Conservation (phyloP, 768 basidiomycete species). For the Clathrus columnatus region DNA sequence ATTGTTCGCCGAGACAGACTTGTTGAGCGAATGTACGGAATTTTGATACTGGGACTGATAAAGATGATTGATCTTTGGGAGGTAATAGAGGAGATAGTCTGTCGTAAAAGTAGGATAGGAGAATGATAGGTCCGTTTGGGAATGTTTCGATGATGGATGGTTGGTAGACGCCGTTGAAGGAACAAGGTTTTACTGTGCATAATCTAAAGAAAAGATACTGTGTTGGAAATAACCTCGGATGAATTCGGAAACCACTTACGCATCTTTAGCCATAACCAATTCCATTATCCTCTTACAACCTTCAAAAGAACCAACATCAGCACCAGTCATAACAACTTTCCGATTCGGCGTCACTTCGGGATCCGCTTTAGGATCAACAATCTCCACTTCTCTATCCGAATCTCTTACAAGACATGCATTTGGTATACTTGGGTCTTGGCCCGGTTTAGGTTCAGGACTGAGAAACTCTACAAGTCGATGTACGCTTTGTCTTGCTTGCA, state of each 20-base stretch:
- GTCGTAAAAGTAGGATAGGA: conserved; percentile 99
- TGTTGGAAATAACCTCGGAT: not conserved
- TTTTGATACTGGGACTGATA: conserved; percentile 42
- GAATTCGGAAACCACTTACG: conserved; percentile 42
- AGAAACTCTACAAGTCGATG: conserved; percentile 91
- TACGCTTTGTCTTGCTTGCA: conserved; percentile 75
- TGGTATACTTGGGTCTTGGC: conserved; percentile 32
- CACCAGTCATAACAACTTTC: conserved; percentile 82
- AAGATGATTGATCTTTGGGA: conserved; percentile 15
- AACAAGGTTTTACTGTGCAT: conserved; percentile 89
- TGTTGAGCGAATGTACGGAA: conserved; percentile 54
- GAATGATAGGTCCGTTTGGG: conserved; percentile 72
- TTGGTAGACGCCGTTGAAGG: conserved; percentile 97
- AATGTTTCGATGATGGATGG: conserved; percentile 87
- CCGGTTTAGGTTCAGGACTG: conserved; percentile 27
- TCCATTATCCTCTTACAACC: conserved; percentile 79
- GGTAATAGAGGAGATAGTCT: conserved; percentile 71
- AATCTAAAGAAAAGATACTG: conserved; percentile 34
- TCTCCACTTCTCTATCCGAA: conserved; percentile 51
- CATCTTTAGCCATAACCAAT: conserved; percentile 90
- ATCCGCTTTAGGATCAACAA: conserved; percentile 29
- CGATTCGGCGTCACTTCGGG: conserved; percentile 20
- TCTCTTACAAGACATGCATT: conserved; percentile 80
- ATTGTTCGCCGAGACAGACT: conserved; percentile 61
- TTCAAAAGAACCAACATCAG: conserved; percentile 73